phyloP scores from a whole-genome alignment of 1,139 yeast genomes.

The Geotrichum bryndzae region DNA sequence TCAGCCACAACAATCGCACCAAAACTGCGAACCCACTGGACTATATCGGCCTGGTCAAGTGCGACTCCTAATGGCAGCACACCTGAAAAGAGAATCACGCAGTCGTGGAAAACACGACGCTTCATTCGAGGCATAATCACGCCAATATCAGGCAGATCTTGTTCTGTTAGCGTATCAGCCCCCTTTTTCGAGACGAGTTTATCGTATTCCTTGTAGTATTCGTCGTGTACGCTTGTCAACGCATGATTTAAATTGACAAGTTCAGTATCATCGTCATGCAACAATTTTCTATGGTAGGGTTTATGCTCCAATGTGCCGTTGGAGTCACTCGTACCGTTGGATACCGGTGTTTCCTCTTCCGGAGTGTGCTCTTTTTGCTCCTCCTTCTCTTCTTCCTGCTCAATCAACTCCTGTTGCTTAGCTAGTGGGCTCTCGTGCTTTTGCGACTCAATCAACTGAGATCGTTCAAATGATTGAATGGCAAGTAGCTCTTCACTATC shows the following conservation, averaged over 20 bases:
- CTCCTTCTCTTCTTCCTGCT: constrained; percentile 39
- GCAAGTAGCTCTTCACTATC: constrained; percentile 27
- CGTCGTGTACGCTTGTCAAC: constrained; percentile 55
- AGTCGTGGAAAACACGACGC: constrained; percentile 56
- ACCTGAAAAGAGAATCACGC: constrained; percentile 76
- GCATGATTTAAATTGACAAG: constrained; percentile 58
- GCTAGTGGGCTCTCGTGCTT: constrained; percentile 77
- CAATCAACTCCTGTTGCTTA: constrained; percentile 64
- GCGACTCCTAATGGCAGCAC: constrained; percentile 73
- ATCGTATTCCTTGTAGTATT: constrained; percentile 51
- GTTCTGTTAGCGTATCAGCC: constrained; percentile 10
- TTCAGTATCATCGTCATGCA: constrained; percentile 79
- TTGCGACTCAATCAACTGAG: constrained; percentile 57
- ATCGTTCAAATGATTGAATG: constrained; percentile 46
- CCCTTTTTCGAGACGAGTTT: constrained; percentile 16
- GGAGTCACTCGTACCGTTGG: not conserved
- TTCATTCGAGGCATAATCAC: constrained; percentile 69
- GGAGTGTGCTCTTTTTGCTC: constrained; percentile 22
- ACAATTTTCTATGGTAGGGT: constrained; percentile 38
- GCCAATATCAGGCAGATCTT: constrained; percentile 32
- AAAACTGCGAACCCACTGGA: constrained; percentile 85
- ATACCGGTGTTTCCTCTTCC: constrained; percentile 31
- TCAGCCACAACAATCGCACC: constrained; percentile 83
- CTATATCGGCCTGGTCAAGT: constrained; percentile 65
- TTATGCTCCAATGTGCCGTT: not conserved